phyloP scores from a whole-genome alignment of 306 rosid genomes.

The Fragaria nilgerrensis region DNA sequence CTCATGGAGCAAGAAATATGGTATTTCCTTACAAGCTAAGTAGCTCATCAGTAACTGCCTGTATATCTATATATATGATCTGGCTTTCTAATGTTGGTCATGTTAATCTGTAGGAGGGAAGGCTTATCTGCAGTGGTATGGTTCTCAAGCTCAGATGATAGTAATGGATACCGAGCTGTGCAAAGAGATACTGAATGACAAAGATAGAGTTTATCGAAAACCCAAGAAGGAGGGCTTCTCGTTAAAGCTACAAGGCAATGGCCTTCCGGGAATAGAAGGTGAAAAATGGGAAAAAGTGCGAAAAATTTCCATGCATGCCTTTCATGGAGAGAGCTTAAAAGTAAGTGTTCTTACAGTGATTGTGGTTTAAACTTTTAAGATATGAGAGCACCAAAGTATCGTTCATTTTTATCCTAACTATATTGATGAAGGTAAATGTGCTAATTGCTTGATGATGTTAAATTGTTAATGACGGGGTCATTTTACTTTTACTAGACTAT shows the following conservation, averaged over 20 bases:
- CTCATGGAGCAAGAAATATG: slow-evolving; percentile 18
- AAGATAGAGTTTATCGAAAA: slow-evolving; percentile 13
- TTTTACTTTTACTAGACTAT: not conserved
- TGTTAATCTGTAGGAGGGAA: slow-evolving; percentile 22
- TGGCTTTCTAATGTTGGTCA: not conserved
- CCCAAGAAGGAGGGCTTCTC: slow-evolving; percentile 1
- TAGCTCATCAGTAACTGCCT: not conserved
- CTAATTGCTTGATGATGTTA: not conserved
- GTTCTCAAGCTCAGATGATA: slow-evolving; percentile 26
- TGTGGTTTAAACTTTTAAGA: no score
- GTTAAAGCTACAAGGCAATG: slow-evolving; percentile 2
- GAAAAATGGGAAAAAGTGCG: slow-evolving; percentile 1
- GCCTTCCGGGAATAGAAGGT: slow-evolving; percentile 9
- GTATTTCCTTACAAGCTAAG: not conserved
- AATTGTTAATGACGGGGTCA: not conserved
- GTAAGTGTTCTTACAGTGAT: not conserved
- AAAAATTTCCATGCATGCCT: slow-evolving; percentile 2
- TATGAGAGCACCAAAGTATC: no score
- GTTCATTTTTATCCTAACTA: no score
- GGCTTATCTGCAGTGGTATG: slow-evolving; percentile 33
- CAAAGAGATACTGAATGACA: slow-evolving; percentile 34
- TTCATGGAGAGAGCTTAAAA: slow-evolving; percentile 6
- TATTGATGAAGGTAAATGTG: not conserved
- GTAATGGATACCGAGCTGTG: slow-evolving; percentile 32
- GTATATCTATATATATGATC: not conserved